Evolutionary conservation across 2,329 filamentous ascomycete genomes (phyloP).

Genomic region (Colletotrichum shisoi): DNA sequence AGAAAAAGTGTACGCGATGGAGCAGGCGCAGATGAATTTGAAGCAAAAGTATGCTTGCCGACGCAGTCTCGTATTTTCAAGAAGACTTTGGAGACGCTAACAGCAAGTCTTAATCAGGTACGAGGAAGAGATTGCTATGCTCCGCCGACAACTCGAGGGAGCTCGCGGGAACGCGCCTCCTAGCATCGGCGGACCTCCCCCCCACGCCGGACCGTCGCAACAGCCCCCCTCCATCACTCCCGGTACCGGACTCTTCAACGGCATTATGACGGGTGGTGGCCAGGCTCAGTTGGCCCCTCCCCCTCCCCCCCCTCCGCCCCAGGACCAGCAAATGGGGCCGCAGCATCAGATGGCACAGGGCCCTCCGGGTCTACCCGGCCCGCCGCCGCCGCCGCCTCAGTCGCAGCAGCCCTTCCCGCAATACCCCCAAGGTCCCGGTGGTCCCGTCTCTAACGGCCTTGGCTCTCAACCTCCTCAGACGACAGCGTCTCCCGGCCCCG

Average conservation of each 20-base stretch:
- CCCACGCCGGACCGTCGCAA: slow-evolving; percentile 81
- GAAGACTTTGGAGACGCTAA: slow-evolving; percentile 32
- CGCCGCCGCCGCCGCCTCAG: slow-evolving; percentile 65
- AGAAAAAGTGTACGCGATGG: slow-evolving; percentile 91
- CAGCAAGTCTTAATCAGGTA: slow-evolving; percentile 66
- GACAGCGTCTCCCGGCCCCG: slow-evolving; percentile 85
- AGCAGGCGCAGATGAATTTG: slow-evolving; percentile 85
- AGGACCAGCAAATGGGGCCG: slow-evolving; percentile 67
- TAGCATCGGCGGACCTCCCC: slow-evolving; percentile 71
- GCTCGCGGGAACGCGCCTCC: slow-evolving; percentile 70
- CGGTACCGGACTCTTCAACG: slow-evolving; percentile 91
- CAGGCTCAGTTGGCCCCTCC: slow-evolving; percentile 87
- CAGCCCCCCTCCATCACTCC: slow-evolving; percentile 89
- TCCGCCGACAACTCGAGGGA: slow-evolving; percentile 86
- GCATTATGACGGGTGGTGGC: slow-evolving; percentile 90
- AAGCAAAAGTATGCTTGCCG: slow-evolving; percentile 80
- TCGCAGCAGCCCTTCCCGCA: slow-evolving; percentile 78
- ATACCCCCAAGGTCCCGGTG: slow-evolving; percentile 64
- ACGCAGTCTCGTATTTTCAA: not conserved
- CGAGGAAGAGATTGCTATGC: slow-evolving; percentile 85
- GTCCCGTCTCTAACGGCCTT: slow-evolving; percentile 72
- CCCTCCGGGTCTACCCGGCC: slow-evolving; percentile 70
- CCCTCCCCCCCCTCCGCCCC: slow-evolving; percentile 67
- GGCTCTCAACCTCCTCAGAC: slow-evolving; percentile 82
- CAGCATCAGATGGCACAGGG: slow-evolving; percentile 72